Evolutionary conservation across 192 early-diverging fungal species (phyloP).

Genomic region (Backusella australiensis): DNA sequence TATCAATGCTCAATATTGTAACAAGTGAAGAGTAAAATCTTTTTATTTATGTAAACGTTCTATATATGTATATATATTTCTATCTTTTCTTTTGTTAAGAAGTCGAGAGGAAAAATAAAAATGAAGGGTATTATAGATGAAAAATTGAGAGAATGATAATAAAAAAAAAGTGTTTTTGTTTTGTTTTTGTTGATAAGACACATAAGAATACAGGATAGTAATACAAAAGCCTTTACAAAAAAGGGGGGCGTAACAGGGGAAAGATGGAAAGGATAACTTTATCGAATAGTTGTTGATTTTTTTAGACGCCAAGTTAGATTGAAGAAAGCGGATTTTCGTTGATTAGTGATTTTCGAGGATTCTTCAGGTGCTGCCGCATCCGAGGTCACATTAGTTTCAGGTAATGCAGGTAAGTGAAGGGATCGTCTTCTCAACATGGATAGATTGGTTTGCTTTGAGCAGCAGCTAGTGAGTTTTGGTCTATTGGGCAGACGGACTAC

Average conservation of each 20-base stretch:
- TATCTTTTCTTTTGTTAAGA: neutral
- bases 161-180: neutral
- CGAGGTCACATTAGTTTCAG: neutral
- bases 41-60: neutral
- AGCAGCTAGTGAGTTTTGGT: neutral
- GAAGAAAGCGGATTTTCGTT: neutral
- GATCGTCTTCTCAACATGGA: conserved; percentile 4
- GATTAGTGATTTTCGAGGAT: neutral
- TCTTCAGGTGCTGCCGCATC: neutral
- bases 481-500: neutral
- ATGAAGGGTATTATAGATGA: neutral
- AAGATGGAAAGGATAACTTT: neutral
- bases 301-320: conserved; percentile 1
- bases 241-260: neutral
- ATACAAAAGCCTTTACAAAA: conserved; percentile 2
- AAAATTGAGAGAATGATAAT: neutral
- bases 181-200: conserved; percentile 1
- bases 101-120: neutral
- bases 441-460: neutral
- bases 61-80: neutral
- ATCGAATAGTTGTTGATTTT: neutral
- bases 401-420: neutral
- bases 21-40: neutral
- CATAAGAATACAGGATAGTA: neutral
- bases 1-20: too few species aligned